Conservation (phyloP, 2,329 filamentous ascomycete species). For the Penicillium nordicum region DNA sequence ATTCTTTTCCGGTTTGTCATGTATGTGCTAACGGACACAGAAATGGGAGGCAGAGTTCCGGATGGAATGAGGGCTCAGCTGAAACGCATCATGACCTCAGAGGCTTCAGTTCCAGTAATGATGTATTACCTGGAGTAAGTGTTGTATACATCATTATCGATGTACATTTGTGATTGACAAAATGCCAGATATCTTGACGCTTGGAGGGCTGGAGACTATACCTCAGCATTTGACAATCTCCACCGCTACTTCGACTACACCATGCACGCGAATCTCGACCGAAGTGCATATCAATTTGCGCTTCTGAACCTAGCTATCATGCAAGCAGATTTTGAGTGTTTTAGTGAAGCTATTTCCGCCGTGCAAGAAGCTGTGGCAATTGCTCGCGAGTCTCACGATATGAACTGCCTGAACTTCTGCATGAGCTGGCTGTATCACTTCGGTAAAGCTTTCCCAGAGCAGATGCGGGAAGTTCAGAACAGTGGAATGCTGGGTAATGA, state of each 20-base stretch:
- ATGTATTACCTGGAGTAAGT: slow-evolving; percentile 69
- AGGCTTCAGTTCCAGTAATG: slow-evolving; percentile 66
- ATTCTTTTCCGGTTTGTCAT: slow-evolving; percentile 19
- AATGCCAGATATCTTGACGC: slow-evolving; percentile 73
- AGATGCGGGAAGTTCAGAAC: slow-evolving; percentile 67
- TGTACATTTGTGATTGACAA: slow-evolving; percentile 11
- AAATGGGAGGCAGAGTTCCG: slow-evolving; percentile 74
- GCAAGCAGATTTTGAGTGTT: slow-evolving; percentile 91
- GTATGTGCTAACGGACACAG: slow-evolving; percentile 44
- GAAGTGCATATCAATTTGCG: slow-evolving; percentile 89
- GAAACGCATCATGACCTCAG: slow-evolving; percentile 63
- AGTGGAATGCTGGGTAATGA: slow-evolving; percentile 73
- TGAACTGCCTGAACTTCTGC: slow-evolving; percentile 88
- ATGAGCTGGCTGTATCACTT: slow-evolving; percentile 96
- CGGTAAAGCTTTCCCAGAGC: slow-evolving; percentile 74
- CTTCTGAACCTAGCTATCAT: slow-evolving; percentile 88
- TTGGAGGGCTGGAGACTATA: slow-evolving; percentile 87
- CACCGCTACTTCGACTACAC: slow-evolving; percentile 98
- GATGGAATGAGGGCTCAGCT: slow-evolving; percentile 69
- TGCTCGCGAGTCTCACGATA: slow-evolving; percentile 90
- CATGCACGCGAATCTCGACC: slow-evolving; percentile 72
- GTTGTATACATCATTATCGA: neutral
- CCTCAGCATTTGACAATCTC: slow-evolving; percentile 82
- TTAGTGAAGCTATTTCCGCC: slow-evolving; percentile 82
- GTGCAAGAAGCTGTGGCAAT: slow-evolving; percentile 95